Evolutionary conservation across 352 stramenopile species (phyloP), one percentile per base, ranked within the genome.

Genomic region (Globisporangium orthogonon): DNA sequence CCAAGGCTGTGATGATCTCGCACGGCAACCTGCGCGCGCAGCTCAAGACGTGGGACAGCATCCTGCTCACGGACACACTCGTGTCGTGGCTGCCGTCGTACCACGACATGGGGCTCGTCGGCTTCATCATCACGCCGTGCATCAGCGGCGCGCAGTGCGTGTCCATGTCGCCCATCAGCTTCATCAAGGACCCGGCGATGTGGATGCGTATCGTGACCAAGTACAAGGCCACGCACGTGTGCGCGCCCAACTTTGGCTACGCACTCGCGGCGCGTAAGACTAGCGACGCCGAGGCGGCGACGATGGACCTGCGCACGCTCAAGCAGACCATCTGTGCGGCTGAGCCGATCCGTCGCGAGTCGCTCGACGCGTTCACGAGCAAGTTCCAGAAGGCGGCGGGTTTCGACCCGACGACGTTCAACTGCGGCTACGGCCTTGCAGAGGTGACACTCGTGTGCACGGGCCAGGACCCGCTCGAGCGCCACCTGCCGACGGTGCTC

Each of bases 1-100:
- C 83, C 4, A 94, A 94, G 64, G 81, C 79, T 33, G 79, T 94
- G 7, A 91, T 94, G 81, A 85, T 94, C 56, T 88, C 79, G 46
- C 83, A 94, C 53, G 73, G 78, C 17, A 94, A 94, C 60, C 44
- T 94, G 33, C 69, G 69, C 31, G 72, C 76, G 9, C 78, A 93
- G 55, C 54, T 93, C 30, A 82, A 87, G 68, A 90, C 79, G 17
- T 91, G 80, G 80, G 76, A 87, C 39, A 86, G 67, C 33, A 88
- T 91, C 39, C 37, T 69, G 18, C 56, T 66, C 2, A 68, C 67
- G 0, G 84, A 94, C 47, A 89, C 78, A 31, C 63, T 94, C 51
- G 74, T 93, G 52, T 87, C 73, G 50, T 93, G 83, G 83, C 65
- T 93, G 50, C 83, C 83, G 11, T 87, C 72, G 15, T 93, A 93